Evolutionary conservation across 768 basidiomycete species (phyloP).

Genomic region (Russula vinacea): DNA sequence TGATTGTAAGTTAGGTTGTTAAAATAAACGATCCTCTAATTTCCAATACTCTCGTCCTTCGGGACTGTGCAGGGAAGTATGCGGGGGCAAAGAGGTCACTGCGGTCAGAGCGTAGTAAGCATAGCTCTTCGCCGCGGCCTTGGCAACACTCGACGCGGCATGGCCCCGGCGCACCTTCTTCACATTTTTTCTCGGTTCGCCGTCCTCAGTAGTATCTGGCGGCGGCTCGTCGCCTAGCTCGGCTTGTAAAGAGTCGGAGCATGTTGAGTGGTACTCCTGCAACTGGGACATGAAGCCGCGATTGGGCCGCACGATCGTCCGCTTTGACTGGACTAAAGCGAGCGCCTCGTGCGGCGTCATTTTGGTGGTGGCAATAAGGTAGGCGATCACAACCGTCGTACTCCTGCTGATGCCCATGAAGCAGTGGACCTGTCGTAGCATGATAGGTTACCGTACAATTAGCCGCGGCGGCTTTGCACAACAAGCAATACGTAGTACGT

Average conservation of each 20-base stretch:
- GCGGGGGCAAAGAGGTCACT: background rate
- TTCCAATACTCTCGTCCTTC: conserved; percentile 9
- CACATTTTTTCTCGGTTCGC: background rate
- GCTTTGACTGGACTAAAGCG: conserved; percentile 27
- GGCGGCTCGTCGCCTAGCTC: background rate
- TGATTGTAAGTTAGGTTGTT: background rate
- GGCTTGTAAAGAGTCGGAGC: conserved; percentile 13
- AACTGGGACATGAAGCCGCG: conserved; percentile 38
- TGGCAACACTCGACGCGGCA: background rate
- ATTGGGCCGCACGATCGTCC: conserved; percentile 36
- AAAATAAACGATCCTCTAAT: conserved; percentile 5
- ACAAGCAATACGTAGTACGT: conserved; percentile 30
- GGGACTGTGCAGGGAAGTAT: background rate
- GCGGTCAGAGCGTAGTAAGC: background rate
- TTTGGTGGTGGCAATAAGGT: conserved; percentile 39
- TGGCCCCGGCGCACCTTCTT: background rate
- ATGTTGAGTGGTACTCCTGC: conserved; percentile 25
- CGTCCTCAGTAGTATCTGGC: background rate
- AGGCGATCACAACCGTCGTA: conserved; percentile 72
- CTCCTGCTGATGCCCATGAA: conserved; percentile 72
- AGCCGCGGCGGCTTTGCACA: background rate
- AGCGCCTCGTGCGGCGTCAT: conserved; percentile 36
- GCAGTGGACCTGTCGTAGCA: conserved; percentile 63
- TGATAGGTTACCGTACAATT: background rate
- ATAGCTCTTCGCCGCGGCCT: background rate